These are phyloP conservation scores for Phytophthora megakarya DNA, from an alignment of 352 stramenopile species.

Conservation along the genomic window DNA sequence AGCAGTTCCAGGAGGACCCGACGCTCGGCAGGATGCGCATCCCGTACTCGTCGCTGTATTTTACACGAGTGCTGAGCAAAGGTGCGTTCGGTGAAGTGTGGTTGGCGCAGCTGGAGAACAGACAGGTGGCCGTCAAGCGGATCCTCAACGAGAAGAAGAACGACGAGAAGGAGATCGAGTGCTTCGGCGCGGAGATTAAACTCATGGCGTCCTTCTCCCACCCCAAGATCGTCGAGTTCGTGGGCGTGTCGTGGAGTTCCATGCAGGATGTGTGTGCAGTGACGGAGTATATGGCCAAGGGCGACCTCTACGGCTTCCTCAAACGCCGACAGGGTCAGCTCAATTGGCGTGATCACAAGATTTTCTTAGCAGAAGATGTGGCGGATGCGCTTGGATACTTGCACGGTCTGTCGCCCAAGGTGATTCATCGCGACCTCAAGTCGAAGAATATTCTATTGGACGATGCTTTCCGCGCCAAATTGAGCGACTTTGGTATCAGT, in stretches of 20 bases:
- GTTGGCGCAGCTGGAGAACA: conserved; percentile 80
- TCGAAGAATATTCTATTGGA: conserved; percentile 82
- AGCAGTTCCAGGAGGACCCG: conserved; percentile 71
- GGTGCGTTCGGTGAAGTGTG: conserved; percentile 89
- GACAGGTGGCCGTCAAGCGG: conserved; percentile 81
- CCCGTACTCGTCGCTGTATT: conserved; percentile 76
- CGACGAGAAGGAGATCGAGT: conserved; percentile 85
- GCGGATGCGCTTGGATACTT: conserved; percentile 75
- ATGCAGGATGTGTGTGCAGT: conserved; percentile 74
- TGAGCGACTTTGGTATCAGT: conserved; percentile 83
- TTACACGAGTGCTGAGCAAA: conserved; percentile 83
- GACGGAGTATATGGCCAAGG: conserved; percentile 85
- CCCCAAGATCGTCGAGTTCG: conserved; percentile 84
- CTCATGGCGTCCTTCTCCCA: conserved; percentile 84
- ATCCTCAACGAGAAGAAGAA: conserved; percentile 84
- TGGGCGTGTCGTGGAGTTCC: conserved; percentile 78
- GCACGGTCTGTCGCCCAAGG: conserved; percentile 70
- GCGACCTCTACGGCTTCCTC: conserved; percentile 76
- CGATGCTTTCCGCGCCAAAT: conserved; percentile 61
- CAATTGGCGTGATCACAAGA: conserved; percentile 78
- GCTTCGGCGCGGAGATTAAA: conserved; percentile 85
- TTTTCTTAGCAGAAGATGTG: conserved; percentile 75
- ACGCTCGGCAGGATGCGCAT: conserved; percentile 59
- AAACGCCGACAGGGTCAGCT: conserved; percentile 69
- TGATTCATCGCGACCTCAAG: conserved; percentile 85